A percentile compares a stretch with the other conserved stretches of the same genome.
These are phyloP conservation scores for Pseudodiploospora longispora DNA, from an alignment of 2,329 filamentous ascomycete genomes.

Conservation along the genomic window DNA sequence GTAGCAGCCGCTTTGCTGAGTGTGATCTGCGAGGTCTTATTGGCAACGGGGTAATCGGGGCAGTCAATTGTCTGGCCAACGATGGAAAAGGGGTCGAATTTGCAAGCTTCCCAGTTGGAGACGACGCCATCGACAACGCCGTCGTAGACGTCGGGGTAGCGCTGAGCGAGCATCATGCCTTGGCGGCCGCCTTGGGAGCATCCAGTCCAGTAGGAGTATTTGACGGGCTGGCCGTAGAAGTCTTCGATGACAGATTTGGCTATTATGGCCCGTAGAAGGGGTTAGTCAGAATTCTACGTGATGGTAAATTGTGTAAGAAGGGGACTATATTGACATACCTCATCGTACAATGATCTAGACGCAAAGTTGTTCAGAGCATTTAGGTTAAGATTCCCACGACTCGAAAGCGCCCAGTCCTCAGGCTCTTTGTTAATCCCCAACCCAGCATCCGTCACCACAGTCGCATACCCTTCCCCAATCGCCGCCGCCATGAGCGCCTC, in stretches of 20 bases:
- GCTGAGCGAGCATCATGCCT: constrained; percentile 42
- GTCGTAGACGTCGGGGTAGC: constrained; percentile 44
- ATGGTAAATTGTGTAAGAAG: not conserved
- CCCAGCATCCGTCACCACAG: constrained; percentile 11
- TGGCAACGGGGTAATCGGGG: not conserved
- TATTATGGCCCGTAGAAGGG: constrained; percentile 21
- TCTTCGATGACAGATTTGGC: constrained; percentile 32
- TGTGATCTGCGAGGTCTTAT: not conserved
- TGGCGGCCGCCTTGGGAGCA: constrained; percentile 48
- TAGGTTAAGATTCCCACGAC: constrained; percentile 10
- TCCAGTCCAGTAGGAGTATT: constrained; percentile 40
- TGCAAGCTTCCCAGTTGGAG: constrained; percentile 32
- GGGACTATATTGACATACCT: constrained; percentile 2
- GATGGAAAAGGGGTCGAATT: constrained; percentile 18
- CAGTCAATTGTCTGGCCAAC: not conserved
- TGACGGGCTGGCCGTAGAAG: constrained; percentile 29
- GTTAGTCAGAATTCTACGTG: not conserved
- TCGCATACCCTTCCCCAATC: constrained; percentile 10
- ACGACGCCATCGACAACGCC: constrained; percentile 40
- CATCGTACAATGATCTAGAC: constrained; percentile 26
- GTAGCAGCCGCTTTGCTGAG: not conserved
- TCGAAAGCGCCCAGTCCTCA: constrained; percentile 10
- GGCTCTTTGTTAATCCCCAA: not conserved
- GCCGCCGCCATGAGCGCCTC: constrained; percentile 8
- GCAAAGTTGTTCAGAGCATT: constrained; percentile 27